A percentile compares a stretch with the other conserved stretches of the same genome.
These are phyloP conservation scores for Nicotiana obtusifolia DNA, from an alignment of 257 asterid genomes.

Conservation along the genomic window DNA sequence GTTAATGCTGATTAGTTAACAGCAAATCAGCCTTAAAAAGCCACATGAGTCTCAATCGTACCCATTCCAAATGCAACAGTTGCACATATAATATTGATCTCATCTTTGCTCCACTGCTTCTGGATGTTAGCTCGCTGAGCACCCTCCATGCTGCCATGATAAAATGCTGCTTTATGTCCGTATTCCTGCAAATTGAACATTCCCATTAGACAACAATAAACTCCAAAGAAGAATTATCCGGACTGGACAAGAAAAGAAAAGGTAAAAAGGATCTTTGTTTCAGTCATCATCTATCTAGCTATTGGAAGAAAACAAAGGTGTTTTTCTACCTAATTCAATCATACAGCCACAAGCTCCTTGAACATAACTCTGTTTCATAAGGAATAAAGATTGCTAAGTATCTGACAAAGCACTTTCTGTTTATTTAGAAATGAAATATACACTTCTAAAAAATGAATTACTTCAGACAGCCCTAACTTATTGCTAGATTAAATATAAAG, in stretches of 20 bases:
- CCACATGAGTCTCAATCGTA: conserved; percentile 15
- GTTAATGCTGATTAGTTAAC: conserved; percentile 8
- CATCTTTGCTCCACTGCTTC: conserved; percentile 98
- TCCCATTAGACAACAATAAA: conserved; percentile 1
- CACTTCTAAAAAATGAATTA: background rate
- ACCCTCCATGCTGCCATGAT: conserved; percentile 93
- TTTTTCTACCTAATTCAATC: background rate
- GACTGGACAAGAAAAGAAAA: background rate
- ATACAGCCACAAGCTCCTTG: background rate
- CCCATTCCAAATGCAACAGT: conserved; percentile 99
- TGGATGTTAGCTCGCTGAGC: conserved; percentile 68
- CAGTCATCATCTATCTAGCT: background rate
- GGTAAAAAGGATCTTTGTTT: background rate
- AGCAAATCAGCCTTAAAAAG: background rate
- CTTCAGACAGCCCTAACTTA: background rate
- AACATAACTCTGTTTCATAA: background rate
- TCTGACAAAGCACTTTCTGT: background rate
- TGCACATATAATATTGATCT: conserved; percentile 90
- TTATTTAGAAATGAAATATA: background rate
- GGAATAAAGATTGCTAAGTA: background rate
- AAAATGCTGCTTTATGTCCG: conserved; percentile 84
- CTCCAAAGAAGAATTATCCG: background rate
- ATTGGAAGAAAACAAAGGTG: background rate
- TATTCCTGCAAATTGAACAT: conserved; percentile 48
- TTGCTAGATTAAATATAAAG: background rate